These are phyloP conservation scores for Botryotinia narcissicola DNA, from an alignment of 2,329 filamentous ascomycete species.

Conservation along the genomic window DNA sequence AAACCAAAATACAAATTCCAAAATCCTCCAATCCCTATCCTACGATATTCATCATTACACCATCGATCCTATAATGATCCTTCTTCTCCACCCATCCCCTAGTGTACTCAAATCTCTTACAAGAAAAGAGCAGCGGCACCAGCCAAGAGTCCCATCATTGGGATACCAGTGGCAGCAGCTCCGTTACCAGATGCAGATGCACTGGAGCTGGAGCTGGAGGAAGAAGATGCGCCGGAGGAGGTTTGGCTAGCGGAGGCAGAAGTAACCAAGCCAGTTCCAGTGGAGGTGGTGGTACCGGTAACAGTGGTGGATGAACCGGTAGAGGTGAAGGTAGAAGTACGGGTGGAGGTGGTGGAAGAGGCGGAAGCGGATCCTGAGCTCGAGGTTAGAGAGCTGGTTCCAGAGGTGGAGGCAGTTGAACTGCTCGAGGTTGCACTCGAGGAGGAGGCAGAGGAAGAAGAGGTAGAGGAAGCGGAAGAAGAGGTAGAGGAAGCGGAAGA, in stretches of 20 bases:
- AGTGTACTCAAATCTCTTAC: background rate
- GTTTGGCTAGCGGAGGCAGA: background rate
- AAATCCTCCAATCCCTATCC: background rate
- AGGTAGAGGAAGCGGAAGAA: background rate
- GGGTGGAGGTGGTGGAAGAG: background rate
- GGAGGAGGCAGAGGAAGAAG: background rate
- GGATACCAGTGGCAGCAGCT: slow-evolving; percentile 14
- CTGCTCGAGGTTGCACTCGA: background rate
- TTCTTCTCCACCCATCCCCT: background rate
- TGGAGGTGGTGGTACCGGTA: background rate
- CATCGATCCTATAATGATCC: background rate
- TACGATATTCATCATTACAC: slow-evolving; percentile 14
- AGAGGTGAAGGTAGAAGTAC: background rate
- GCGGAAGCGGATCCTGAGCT: slow-evolving; percentile 1
- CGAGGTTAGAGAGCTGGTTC: background rate
- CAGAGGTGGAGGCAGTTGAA: background rate
- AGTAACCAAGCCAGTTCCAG: background rate
- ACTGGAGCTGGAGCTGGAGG: background rate
- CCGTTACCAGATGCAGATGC: background rate
- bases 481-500: no score
- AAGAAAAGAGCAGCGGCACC: slow-evolving; percentile 19
- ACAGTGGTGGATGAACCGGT: slow-evolving; percentile 1
- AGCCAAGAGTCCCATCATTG: slow-evolving; percentile 19
- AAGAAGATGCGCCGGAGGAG: background rate
- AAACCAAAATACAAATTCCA: slow-evolving; percentile 6